These are phyloP conservation scores for Pogostemon cablin DNA, from an alignment of 257 asterid genomes.

Conservation along the genomic window DNA sequence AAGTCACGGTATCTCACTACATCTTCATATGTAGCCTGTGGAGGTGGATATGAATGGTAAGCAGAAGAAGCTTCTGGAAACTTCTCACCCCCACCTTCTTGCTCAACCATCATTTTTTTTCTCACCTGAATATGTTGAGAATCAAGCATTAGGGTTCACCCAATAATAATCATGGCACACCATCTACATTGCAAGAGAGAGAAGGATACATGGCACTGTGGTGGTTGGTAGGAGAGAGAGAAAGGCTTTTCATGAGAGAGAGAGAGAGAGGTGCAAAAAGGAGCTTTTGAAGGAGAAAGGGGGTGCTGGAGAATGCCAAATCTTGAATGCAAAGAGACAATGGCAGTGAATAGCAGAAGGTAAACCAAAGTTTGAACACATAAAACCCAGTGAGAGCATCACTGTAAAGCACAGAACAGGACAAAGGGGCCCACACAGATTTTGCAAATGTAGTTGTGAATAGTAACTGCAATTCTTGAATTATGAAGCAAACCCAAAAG, in stretches of 20 bases:
- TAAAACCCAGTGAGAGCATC: background rate
- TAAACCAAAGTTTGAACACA: slow-evolving; percentile 34
- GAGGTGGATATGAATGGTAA: slow-evolving; percentile 66
- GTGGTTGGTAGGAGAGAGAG: no score
- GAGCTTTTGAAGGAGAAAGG: background rate
- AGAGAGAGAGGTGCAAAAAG: background rate
- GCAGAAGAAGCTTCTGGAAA: slow-evolving; percentile 37
- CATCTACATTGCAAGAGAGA: background rate
- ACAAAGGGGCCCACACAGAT: slow-evolving; percentile 33
- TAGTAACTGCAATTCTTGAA: slow-evolving; percentile 37
- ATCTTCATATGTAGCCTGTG: slow-evolving; percentile 65
- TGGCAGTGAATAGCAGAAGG: background rate
- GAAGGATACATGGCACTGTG: background rate
- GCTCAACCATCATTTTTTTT: slow-evolving; percentile 43
- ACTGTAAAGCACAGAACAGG: background rate
- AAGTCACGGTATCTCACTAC: slow-evolving; percentile 50
- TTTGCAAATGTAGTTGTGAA: slow-evolving; percentile 34
- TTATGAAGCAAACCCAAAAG: slow-evolving; percentile 38
- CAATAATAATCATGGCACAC: no score
- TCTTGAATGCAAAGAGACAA: slow-evolving; percentile 30
- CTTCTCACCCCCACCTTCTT: slow-evolving; percentile 41
- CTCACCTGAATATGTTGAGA: background rate
- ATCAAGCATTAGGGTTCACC: no score
- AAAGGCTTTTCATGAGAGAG: background rate
- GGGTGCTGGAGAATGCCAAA: slow-evolving; percentile 8